Conservation (phyloP, 2,329 filamentous ascomycete genomes). For the Neonectria neomacrospora region DNA sequence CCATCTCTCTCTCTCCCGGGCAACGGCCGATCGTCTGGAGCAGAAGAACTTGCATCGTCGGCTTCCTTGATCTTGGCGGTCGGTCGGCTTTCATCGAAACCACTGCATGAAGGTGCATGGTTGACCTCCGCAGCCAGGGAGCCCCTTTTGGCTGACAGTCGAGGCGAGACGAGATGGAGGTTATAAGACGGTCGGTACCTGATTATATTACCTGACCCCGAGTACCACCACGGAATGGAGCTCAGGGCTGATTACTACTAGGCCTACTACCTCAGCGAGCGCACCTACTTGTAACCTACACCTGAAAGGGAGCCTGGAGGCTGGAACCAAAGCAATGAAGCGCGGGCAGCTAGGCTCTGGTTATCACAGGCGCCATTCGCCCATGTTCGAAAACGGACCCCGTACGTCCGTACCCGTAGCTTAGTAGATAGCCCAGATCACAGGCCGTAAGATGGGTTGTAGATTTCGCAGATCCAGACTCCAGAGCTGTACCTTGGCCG, state of each 20-base stretch:
- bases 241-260: not conserved
- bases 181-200: conserved; percentile 23
- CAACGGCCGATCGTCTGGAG: conserved; percentile 5
- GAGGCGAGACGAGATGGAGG: conserved; percentile 14
- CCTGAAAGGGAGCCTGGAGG: not conserved
- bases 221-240: not conserved
- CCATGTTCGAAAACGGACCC: not conserved
- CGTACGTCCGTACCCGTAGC: not conserved
- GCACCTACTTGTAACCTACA: not conserved
- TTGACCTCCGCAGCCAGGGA: conserved; percentile 11
- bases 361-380: not conserved
- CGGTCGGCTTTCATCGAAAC: not conserved
- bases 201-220: conserved; percentile 29
- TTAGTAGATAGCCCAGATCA: not conserved
- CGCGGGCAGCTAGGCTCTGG: not conserved
- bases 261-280: not conserved
- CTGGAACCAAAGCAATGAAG: not conserved
- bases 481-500: conserved; percentile 1
- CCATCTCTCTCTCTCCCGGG: not conserved
- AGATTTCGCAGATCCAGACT: conserved; percentile 1
- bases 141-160: conserved; percentile 13
- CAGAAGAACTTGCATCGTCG: not conserved
- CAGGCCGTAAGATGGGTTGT: not conserved
- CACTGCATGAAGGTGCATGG: conserved; percentile 1
- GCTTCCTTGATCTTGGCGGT: too few species aligned